phyloP scores from a whole-genome alignment of 2,329 filamentous ascomycete genomes.

The Monosporascus sp. region DNA sequence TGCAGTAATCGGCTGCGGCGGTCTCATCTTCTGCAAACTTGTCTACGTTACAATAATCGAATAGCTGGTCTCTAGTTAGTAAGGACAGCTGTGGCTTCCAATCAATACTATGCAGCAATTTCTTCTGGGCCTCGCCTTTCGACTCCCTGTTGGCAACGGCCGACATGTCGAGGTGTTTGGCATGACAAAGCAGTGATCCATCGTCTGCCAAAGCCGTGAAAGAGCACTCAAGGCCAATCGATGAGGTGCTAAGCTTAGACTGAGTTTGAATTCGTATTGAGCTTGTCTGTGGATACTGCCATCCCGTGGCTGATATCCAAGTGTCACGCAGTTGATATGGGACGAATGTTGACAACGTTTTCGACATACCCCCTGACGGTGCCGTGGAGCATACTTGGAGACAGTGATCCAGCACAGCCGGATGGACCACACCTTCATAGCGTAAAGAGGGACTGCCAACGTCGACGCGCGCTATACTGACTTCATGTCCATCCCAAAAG shows the following conservation, averaged over 20 bases:
- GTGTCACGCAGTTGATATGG: constrained; percentile 16
- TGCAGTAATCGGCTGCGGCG: too few relatives aligned
- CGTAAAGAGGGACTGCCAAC: neutral
- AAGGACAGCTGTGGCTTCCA: too few relatives aligned
- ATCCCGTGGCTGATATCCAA: constrained; percentile 22
- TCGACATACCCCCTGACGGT: constrained; percentile 1
- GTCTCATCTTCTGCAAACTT: too few relatives aligned
- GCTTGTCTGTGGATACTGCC: constrained; percentile 14
- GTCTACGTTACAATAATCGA: too few relatives aligned
- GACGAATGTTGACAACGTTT: constrained; percentile 11
- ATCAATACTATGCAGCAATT: too few relatives aligned
- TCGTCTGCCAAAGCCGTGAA: constrained; percentile 19
- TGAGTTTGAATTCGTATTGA: constrained; percentile 11
- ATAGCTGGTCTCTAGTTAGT: too few relatives aligned
- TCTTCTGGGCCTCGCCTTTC: too few relatives aligned
- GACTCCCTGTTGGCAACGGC: constrained; percentile 10
- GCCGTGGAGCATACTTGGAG: constrained; percentile 19
- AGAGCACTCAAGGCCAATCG: constrained; percentile 13
- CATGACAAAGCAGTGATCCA: constrained; percentile 15
- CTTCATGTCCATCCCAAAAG: too few relatives aligned
- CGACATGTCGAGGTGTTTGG: constrained; percentile 13
- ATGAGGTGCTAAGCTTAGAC: constrained; percentile 2
- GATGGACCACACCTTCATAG: constrained; percentile 21
- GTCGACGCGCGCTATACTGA: too few relatives aligned
- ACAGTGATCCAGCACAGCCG: constrained; percentile 24